phyloP scores from a whole-genome alignment of 2,329 filamentous ascomycete genomes.

The Fusarium udum region DNA sequence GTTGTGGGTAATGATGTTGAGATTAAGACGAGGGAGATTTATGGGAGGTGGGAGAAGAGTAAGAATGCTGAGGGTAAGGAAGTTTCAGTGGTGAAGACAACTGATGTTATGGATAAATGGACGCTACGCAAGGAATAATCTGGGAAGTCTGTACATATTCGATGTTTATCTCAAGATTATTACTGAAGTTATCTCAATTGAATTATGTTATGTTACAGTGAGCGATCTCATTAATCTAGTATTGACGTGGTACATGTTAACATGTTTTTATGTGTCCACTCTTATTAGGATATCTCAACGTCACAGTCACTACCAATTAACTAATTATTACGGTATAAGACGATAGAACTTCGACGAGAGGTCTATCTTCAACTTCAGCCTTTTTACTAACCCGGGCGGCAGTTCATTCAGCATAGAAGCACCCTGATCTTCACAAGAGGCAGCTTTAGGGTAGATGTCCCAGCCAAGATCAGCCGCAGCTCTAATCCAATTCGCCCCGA shows the following conservation, averaged over 20 bases:
- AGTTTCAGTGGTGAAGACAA: neutral
- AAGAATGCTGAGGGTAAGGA: neutral
- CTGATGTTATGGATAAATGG: neutral
- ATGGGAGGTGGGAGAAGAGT: neutral
- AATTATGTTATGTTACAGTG: no score
- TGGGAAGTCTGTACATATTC: neutral
- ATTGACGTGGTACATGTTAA: no score
- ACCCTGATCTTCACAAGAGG: neutral
- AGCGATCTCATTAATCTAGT: no score
- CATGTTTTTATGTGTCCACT: no score
- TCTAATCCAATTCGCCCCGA: neutral
- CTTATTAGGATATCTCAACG: no score
- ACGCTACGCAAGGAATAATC: neutral
- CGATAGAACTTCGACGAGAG: no score
- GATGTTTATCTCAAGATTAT: fast-evolving
- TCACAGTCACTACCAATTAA: no score
- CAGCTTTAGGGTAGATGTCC: neutral
- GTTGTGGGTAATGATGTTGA: neutral
- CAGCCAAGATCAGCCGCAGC: neutral
- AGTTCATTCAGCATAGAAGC: neutral
- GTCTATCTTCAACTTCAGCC: no score
- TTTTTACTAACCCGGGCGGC: neutral
- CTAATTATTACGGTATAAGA: no score
- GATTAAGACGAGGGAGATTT: neutral
- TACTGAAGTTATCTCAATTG: fast-evolving